These are phyloP conservation scores for Ogataea salicorniae DNA, from an alignment of 805 yeast genomes.

Conservation along the genomic window DNA sequence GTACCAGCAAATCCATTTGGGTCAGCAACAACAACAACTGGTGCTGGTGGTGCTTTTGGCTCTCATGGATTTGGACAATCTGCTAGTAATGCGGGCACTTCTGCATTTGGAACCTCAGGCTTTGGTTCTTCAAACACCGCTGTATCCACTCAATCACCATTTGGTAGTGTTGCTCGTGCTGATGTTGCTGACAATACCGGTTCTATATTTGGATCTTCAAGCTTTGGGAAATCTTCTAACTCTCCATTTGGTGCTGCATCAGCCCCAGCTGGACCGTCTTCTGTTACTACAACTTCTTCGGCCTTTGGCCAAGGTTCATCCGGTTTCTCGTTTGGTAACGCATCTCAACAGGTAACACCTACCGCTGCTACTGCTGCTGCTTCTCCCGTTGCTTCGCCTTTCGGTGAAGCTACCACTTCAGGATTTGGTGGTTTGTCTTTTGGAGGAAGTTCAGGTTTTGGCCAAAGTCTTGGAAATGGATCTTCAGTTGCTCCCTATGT, in stretches of 20 bases:
- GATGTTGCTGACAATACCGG: neutral
- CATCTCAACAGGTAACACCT: neutral
- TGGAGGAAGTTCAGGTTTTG: neutral
- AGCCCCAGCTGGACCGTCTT: neutral
- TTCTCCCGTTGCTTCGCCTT: neutral
- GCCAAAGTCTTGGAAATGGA: neutral
- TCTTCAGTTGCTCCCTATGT: conserved; percentile 5
- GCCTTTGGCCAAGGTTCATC: neutral
- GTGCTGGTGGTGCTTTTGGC: conserved; percentile 1
- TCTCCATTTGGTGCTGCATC: conserved; percentile 14
- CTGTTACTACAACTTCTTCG: neutral
- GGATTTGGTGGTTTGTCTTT: neutral
- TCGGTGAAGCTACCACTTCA: neutral
- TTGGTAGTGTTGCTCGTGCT: conserved; percentile 5
- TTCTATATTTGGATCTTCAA: conserved; percentile 1
- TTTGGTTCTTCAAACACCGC: conserved; percentile 11
- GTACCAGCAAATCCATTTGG: conserved; percentile 23
- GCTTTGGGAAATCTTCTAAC: conserved; percentile 14
- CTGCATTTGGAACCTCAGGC: conserved; percentile 10
- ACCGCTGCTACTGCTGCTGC: neutral
- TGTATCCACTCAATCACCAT: conserved; percentile 6
- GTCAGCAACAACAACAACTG: conserved; percentile 3
- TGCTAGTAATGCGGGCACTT: conserved; percentile 3
- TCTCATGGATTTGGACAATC: conserved; percentile 4
- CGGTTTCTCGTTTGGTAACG: neutral